Percentiles rank a stretch among this genome's conserved stretches.
These are phyloP conservation scores for Trapa bicornis DNA, from an alignment of 345 rosid genomes.

Conservation along the genomic window DNA sequence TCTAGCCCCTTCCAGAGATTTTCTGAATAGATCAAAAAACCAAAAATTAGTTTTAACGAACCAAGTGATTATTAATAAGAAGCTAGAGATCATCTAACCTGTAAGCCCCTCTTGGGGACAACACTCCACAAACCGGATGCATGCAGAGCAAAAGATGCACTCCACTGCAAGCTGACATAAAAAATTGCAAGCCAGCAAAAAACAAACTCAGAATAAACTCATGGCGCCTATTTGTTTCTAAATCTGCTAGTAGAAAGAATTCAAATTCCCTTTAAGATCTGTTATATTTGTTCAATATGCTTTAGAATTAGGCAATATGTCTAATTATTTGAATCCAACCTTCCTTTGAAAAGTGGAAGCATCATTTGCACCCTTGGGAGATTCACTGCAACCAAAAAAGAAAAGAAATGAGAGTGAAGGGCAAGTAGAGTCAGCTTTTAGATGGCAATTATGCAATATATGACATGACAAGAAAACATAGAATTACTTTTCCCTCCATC, in stretches of 20 bases:
- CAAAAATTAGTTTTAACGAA: slow-evolving; percentile 13
- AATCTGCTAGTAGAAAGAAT: neutral
- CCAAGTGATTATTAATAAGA: slow-evolving; percentile 11
- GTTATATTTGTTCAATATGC: neutral
- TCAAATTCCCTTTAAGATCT: neutral
- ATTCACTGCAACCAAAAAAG: slow-evolving; percentile 52
- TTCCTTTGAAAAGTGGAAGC: slow-evolving; percentile 97
- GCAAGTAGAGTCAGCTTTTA: neutral
- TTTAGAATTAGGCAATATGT: neutral
- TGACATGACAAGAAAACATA: neutral
- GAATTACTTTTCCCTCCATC: slow-evolving; percentile 80
- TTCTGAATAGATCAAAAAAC: slow-evolving; percentile 42
- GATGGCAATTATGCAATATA: neutral
- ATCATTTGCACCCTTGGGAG: slow-evolving; percentile 98
- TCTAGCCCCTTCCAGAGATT: slow-evolving; percentile 99
- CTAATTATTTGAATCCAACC: slow-evolving; percentile 30
- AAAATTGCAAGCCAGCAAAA: neutral
- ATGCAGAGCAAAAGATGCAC: slow-evolving; percentile 98
- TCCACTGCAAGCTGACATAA: slow-evolving; percentile 87
- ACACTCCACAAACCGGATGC: slow-evolving; percentile 94
- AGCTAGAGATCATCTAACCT: slow-evolving; percentile 28
- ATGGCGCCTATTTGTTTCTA: neutral
- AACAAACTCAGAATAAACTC: neutral
- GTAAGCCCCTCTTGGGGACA: slow-evolving; percentile 98
- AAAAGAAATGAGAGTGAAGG: neutral